Percentiles rank a stretch among this genome's conserved stretches.
phyloP scores from a whole-genome alignment of 164 flowering plant species.

The Houttuynia cordata region DNA sequence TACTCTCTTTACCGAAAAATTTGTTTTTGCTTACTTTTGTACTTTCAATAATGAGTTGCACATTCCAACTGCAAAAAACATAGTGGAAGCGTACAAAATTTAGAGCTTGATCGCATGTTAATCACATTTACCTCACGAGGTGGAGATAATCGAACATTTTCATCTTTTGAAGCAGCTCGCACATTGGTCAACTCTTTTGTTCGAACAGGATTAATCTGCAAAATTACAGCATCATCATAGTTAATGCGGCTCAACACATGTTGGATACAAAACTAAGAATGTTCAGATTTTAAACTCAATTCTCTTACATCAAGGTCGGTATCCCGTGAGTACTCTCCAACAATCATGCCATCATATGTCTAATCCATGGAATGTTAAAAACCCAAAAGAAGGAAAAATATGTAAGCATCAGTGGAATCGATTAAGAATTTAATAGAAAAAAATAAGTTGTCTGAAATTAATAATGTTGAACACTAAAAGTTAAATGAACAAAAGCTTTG shows the following conservation, averaged over 20 bases:
- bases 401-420: not conserved
- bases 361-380: slow-evolving; percentile 11
- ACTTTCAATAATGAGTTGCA: too few species aligned
- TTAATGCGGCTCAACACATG: not conserved
- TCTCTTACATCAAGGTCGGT: slow-evolving; percentile 95
- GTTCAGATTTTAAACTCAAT: not conserved
- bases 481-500: too few species aligned
- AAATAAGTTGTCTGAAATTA: too few species aligned
- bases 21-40: too few species aligned
- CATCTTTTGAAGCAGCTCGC: slow-evolving; percentile 83
- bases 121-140: slow-evolving; percentile 67
- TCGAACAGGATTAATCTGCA: slow-evolving; percentile 81
- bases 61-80: not conserved
- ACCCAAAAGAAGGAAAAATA: not conserved
- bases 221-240: slow-evolving; percentile 2
- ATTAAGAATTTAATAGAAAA: not conserved
- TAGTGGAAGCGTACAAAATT: not conserved
- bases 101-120: not conserved
- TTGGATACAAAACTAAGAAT: not conserved
- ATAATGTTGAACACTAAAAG: too few species aligned
- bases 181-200: slow-evolving; percentile 70
- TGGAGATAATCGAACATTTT: slow-evolving; percentile 86
- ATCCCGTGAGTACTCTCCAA: slow-evolving; percentile 96
- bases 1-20: too few species aligned
- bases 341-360: slow-evolving; percentile 98